Base-by-base conservation (phyloP, 768 basidiomycete species). In the Tylopilus subfusipes region DNA sequence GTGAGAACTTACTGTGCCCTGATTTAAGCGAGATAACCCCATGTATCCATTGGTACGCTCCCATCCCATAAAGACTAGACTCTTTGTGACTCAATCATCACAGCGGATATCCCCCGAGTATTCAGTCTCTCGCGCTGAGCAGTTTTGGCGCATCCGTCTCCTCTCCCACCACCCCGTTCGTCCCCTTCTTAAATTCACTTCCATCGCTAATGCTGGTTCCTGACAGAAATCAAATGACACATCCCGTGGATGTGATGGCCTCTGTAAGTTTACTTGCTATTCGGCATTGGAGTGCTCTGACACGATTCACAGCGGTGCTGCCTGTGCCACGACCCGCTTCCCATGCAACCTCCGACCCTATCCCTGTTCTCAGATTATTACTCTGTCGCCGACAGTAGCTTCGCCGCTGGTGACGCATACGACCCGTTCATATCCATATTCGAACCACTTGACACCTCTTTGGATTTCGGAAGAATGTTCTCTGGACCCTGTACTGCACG, bases 1-100 rank as follows among this genome's bases (percentile, higher is more conserved):
- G n/a, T 25, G 21, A 12, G 30, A 40, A 30, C 13, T 9, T 68
- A 61, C 60, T 66, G 61, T 63, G 54, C 21, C 13, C 4, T 42
- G 21, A 55, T 49, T 31, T 54, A 42, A 49, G 48, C 39, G 25
- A 44, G 43, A 42, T 18, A 13, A 9, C 33, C 36, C 52, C 42
- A 54, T 24, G 25, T 19, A 44, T 58, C 34, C 33, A 55, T 43
- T 1, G 48, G 63, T 66, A 40, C 27, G 66, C 18, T 40, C 21
- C 9, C 48, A 29, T 42, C 12, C 10, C 60, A 65, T 63, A 65
- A 63, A 55, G 42, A 48, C 19, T 38, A 11, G 5, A 11, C n/a
- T 25, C 3, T 22, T 22, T 29, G 19, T 59, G 48, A 62, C 56
- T 52, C 53, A 16, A 43, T 58, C 40, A 22, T 42, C 43, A 56